A percentile compares a stretch with the other conserved stretches of the same genome.
phyloP scores from a whole-genome alignment of 169 alveolate genomes.

The Plasmodium gallinaceum region DNA sequence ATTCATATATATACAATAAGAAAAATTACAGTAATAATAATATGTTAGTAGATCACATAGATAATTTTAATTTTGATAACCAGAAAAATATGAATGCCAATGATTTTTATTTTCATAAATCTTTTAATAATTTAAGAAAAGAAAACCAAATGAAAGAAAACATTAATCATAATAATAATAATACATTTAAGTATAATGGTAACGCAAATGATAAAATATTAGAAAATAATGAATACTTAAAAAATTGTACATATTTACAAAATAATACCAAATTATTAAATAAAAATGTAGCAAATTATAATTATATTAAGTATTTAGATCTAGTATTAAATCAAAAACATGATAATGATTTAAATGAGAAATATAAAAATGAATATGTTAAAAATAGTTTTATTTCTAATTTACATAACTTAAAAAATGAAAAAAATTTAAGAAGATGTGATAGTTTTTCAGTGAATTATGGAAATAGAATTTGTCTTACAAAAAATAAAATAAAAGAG shows the following conservation, averaged over 20 bases:
- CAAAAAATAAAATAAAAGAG: background rate
- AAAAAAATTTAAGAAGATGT: background rate
- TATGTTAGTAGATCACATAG: background rate
- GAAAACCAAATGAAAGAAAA: background rate
- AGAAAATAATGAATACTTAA: background rate
- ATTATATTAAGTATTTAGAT: slow-evolving; percentile 8
- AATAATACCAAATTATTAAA: slow-evolving; percentile 7
- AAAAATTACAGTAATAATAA: background rate
- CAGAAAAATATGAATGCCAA: background rate
- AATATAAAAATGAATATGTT: slow-evolving; percentile 3
- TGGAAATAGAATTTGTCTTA: too few species aligned
- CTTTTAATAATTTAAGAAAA: background rate
- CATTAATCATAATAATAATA: background rate
- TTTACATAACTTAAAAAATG: slow-evolving; percentile 21
- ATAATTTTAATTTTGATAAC: background rate
- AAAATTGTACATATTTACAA: slow-evolving; percentile 6
- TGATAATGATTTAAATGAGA: background rate
- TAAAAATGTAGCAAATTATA: slow-evolving; percentile 5
- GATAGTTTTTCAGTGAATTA: too few species aligned
- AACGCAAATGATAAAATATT: background rate
- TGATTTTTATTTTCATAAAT: background rate
- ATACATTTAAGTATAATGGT: background rate
- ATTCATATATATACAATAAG: background rate
- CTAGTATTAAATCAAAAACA: slow-evolving; percentile 1
- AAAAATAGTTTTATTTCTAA: slow-evolving; percentile 9